Evolutionary conservation across 1,139 yeast species (phyloP), one percentile per base, ranked within the genome.

Genomic region (Pichia sp.): DNA sequence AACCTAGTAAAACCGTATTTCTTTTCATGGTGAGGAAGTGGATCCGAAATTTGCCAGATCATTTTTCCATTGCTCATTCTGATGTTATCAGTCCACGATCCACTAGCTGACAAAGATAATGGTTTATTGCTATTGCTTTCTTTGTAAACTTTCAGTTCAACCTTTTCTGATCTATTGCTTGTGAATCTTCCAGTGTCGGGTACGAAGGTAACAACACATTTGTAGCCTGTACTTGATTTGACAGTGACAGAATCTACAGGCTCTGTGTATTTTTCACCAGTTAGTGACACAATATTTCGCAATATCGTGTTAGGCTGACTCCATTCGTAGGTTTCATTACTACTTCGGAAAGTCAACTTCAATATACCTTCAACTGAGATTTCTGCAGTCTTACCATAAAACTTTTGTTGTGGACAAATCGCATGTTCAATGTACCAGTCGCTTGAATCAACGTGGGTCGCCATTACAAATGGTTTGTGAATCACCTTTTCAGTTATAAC

Each of bases 251-350:
- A 69, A 9, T 89, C 85, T 2, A 78, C 74, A 2, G 99, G 99
- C 66, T 93, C 99, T n/a, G 89, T 75, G 66, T 90, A 93, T 66
- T 89, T 87, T 62, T 93, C 98, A 30, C 99, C 99, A 3, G 97
- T 96, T 7, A 60, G 46, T 3, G 60, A 53, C 63, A 93, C 83
- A 50, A 93, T 76, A 64, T 91, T 91, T 62, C 93, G 85, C 63
- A 93, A 72, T 64, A 88, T 76, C 0, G 95, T 83, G 1, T 87
- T 81, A 9, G 99, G 97, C 60, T 85, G 93, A 19, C 73, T 67
- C 93, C 96, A 93, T 55, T 82, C 79, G 64, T 82, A 87, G 4
- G 76, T 74, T 62, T 87, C 96, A 4, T 91, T 91, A 10, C 16
- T 42, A 0, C 87, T 76, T 9, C 70, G 55, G 46, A 83, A 73